Evolutionary conservation across 108 stramenopile genomes (phyloP).

Genomic region (Cyclotella sp.): DNA sequence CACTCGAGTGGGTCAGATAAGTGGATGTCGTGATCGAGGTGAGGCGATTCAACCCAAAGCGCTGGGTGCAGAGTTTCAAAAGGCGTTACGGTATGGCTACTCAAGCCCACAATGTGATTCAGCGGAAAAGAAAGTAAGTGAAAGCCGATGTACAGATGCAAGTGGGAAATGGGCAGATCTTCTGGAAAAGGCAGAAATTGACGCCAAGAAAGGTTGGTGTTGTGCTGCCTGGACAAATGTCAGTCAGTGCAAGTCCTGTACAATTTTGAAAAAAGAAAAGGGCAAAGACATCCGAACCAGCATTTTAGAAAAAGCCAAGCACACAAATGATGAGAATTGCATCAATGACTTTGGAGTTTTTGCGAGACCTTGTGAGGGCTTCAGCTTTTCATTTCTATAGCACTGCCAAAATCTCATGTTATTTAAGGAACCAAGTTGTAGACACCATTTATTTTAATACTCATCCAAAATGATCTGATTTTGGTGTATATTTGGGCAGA

Average conservation of each 20-base stretch:
- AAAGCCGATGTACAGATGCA: background rate
- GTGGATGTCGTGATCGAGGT: slow-evolving; percentile 86
- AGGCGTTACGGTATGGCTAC: slow-evolving; percentile 34
- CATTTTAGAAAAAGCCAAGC: slow-evolving; percentile 47
- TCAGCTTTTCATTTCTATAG: slow-evolving; percentile 51
- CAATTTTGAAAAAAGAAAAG: background rate
- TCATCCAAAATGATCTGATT: too few relatives aligned
- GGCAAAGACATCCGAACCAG: slow-evolving; percentile 1
- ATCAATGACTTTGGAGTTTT: background rate
- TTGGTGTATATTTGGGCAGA: too few relatives aligned
- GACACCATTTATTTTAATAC: background rate
- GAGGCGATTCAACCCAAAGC: slow-evolving; percentile 81
- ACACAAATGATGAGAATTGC: background rate
- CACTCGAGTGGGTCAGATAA: slow-evolving; percentile 77
- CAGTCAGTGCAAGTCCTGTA: background rate
- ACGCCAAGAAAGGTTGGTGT: slow-evolving; percentile 65
- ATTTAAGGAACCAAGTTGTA: background rate
- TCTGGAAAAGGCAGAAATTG: slow-evolving; percentile 50
- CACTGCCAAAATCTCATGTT: background rate
- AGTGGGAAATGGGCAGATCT: slow-evolving; percentile 55
- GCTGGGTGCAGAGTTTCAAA: slow-evolving; percentile 64
- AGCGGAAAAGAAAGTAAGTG: slow-evolving; percentile 18
- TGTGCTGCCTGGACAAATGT: slow-evolving; percentile 80
- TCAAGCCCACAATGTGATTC: background rate
- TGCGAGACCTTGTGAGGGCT: slow-evolving; percentile 2